Percentiles rank a stretch among this genome's conserved stretches.
Conservation (phyloP, 768 basidiomycete genomes). For the Epithele typhae region DNA sequence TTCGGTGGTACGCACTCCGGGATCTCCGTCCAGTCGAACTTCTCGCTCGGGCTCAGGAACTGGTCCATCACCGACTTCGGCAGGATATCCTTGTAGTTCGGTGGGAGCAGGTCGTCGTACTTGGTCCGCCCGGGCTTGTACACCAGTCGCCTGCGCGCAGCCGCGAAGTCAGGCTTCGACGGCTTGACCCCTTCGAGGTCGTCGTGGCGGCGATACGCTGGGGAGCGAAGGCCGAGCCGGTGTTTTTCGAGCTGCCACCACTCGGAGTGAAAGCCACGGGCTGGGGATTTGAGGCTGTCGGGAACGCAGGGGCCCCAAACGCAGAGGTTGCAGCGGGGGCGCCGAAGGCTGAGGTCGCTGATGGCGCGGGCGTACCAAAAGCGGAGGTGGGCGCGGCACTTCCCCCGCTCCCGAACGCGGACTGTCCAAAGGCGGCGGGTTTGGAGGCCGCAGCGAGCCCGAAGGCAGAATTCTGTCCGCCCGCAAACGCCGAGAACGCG, state of each 20-base stretch:
- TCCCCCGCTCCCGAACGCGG: slow-evolving; percentile 16
- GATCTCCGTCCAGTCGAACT: slow-evolving; percentile 66
- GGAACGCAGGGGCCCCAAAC: slow-evolving; percentile 21
- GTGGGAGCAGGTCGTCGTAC: slow-evolving; percentile 53
- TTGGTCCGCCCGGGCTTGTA: slow-evolving; percentile 46
- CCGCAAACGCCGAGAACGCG: slow-evolving; percentile 26
- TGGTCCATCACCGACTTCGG: slow-evolving; percentile 48
- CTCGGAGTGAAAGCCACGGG: background rate
- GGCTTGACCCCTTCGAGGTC: too few relatives aligned
- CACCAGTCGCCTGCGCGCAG: slow-evolving; percentile 25
- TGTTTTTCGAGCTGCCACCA: background rate
- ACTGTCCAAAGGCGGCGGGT: slow-evolving; percentile 24
- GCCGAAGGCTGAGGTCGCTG: slow-evolving; percentile 14
- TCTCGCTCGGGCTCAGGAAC: slow-evolving; percentile 39
- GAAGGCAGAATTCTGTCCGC: slow-evolving; percentile 20
- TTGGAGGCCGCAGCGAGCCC: slow-evolving; percentile 19
- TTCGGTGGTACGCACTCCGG: slow-evolving; percentile 74
- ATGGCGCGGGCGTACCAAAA: background rate
- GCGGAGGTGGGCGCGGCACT: slow-evolving; percentile 16
- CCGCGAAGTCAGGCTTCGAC: slow-evolving; percentile 30
- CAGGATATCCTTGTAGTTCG: slow-evolving; percentile 52
- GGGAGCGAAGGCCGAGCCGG: slow-evolving; percentile 26
- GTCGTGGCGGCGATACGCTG: slow-evolving; percentile 16
- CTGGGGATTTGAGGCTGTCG: too few relatives aligned
- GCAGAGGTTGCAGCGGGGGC: slow-evolving; percentile 25